These are phyloP conservation scores for Lactuca sativa DNA, from an alignment of 129 eudicot species.

Conservation along the genomic window DNA sequence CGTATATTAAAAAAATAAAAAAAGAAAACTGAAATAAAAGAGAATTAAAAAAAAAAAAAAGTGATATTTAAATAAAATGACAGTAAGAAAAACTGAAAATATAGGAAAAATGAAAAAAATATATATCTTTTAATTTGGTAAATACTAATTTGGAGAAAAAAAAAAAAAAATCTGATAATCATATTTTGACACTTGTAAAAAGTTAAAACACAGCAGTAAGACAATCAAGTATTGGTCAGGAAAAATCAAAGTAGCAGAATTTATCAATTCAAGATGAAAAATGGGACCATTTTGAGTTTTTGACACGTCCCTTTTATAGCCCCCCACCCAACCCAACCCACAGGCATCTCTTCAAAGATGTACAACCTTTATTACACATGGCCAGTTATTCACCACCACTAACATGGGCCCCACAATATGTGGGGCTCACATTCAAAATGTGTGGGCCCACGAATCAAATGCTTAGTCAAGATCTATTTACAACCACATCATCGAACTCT, in stretches of 20 bases:
- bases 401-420: conserved; percentile 21
- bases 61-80: no score
- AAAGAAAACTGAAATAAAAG: no score
- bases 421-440: conserved; percentile 21
- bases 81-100: no score
- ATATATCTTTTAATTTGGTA: no score
- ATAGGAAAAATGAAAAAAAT: no score
- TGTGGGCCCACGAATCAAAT: conserved; percentile 26
- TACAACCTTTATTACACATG: conserved; percentile 34
- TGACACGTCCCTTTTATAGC: conserved; percentile 19
- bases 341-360: conserved; percentile 25
- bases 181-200: no score
- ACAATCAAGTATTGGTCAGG: conserved; percentile 18
- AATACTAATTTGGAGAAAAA: no score
- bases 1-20: no score
- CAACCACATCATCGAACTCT: conserved; percentile 40
- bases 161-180: no score
- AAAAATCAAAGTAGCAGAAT: conserved; percentile 18
- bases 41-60: no score
- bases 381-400: conserved; percentile 29
- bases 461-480: conserved; percentile 34
- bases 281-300: conserved; percentile 20
- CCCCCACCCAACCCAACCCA: background rate
- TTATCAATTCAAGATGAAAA: conserved; percentile 15
- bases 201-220: background rate